Base-by-base conservation (phyloP, 2,329 filamentous ascomycete species). In the Macrophomina pseudophaseolina region DNA sequence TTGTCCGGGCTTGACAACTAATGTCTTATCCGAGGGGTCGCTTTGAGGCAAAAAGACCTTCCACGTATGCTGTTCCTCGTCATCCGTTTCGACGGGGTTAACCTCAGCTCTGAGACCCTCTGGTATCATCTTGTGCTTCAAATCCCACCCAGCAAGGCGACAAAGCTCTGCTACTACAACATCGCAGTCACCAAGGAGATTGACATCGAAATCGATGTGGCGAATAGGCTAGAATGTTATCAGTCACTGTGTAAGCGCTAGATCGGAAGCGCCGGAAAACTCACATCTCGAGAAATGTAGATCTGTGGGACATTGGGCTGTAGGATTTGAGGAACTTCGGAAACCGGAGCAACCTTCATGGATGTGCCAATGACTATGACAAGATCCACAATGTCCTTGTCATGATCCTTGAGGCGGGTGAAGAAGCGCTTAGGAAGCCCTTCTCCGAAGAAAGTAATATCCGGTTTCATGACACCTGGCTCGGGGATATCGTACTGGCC, bases 361-460 rank as follows among this genome's bases (percentile, higher is more conserved):
- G 91, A 95, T 0, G 95, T 99, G 70, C 95, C 95, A 73, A 99
- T 97, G 71, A 98, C 94, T 71, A 99, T 90, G 71, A 98, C 91
- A 16, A 99, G 85, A 76, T 99, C 95, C 1, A 91, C 92, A 66
- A 87, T 84, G 70, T 92, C 87, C 67, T 88, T 88, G 78, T 99
- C 95, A 72, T 92, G 86, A 68, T 92, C 85, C n/a, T 91, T 88
- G 14, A 98, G 86, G 7, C 94, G 90, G 59, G 87, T 84, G 66
- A 91, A 91, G 79, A 99, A 99, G 71, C 88, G 87, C 72, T 92
- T 88, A 0, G 94, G 94, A 1, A 99, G 88, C 60, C 89, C 86
- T 80, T 99, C 95, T 71, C 94, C 94, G 74, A 98, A 98, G 82
- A 99, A 98, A 54, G 93, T 98, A 75, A 99, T 98, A 80, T 98